A percentile compares a stretch with the other conserved stretches of the same genome.
Evolutionary conservation across 176 grass and related monocot genomes (phyloP).

Genomic region (Triticum dicoccoides): DNA sequence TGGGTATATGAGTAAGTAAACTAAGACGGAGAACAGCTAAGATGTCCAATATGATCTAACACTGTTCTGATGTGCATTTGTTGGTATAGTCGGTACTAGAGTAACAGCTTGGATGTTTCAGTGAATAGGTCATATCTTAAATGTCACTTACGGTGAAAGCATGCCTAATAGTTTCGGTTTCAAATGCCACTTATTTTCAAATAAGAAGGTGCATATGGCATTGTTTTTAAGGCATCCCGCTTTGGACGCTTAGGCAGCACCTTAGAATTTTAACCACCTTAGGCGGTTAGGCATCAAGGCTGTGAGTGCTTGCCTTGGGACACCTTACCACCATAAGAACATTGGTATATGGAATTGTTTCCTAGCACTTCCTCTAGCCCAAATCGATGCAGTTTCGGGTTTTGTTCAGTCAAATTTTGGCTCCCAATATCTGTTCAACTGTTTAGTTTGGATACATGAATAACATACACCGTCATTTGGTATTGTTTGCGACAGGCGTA

Average conservation of each 20-base stretch:
- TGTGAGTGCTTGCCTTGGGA: no score
- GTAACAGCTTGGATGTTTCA: neutral
- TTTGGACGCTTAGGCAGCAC: no score
- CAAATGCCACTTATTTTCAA: neutral
- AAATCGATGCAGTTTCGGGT: neutral
- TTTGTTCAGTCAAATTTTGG: neutral
- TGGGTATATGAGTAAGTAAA: neutral
- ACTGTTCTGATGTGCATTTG: neutral
- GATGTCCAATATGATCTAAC: neutral
- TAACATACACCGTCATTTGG: neutral
- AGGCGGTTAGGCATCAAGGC: no score
- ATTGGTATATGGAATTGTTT: conserved; percentile 11
- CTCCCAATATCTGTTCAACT: neutral
- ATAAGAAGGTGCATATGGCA: neutral
- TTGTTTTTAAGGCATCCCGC: no score
- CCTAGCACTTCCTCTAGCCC: neutral
- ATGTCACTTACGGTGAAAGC: neutral
- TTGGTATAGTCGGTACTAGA: neutral
- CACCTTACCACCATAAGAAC: no score
- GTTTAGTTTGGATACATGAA: neutral
- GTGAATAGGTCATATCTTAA: neutral
- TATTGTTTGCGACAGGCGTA: neutral
- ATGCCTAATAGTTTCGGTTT: neutral
- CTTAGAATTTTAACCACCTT: no score
- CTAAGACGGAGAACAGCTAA: neutral